Percentiles rank a stretch among this genome's conserved stretches.
Evolutionary conservation across 164 flowering plant species (phyloP).

Genomic region (Aristolochia fimbriata): DNA sequence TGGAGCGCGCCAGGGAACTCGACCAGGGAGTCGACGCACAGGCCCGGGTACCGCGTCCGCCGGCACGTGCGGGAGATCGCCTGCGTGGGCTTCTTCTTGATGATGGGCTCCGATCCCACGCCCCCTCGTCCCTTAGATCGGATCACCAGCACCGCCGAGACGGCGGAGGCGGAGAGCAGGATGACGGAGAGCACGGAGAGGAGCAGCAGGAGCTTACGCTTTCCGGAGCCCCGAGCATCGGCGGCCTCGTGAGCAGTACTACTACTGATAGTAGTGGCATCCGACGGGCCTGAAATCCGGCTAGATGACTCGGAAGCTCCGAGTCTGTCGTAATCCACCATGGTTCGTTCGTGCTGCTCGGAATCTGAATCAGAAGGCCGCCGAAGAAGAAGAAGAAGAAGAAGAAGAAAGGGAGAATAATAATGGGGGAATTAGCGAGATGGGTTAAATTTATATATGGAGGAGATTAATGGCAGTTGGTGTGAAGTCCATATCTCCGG

Average conservation of each 20-base stretch:
- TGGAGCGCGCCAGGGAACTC: conserved; percentile 61
- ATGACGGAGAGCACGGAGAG: conserved; percentile 24
- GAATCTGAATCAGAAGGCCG: too few relatives aligned
- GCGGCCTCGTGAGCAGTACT: too few relatives aligned
- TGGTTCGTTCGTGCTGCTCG: too few relatives aligned
- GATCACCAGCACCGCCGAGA: conserved; percentile 37
- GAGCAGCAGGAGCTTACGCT: conserved; percentile 31
- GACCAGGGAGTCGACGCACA: conserved; percentile 64
- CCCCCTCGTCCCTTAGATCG: conserved; percentile 16
- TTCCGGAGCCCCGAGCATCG: conserved; percentile 3
- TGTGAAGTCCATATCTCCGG: conserved; percentile 20
- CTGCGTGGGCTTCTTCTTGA: conserved; percentile 37
- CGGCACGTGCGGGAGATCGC: conserved; percentile 63
- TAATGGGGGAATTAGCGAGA: not conserved
- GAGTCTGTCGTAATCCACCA: conserved; percentile 45
- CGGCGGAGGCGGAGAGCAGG: conserved; percentile 41
- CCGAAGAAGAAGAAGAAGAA: conserved; percentile 1
- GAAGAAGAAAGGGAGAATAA: not conserved
- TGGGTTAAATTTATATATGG: conserved; percentile 1
- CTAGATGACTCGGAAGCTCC: conserved; percentile 22
- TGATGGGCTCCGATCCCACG: not conserved
- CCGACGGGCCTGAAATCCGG: conserved; percentile 4
- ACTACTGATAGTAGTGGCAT: too few relatives aligned
- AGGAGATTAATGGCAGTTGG: conserved; percentile 14
- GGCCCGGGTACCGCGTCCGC: conserved; percentile 50